Evolutionary conservation across 2,329 filamentous ascomycete genomes (phyloP).

Genomic region (Colletotrichum filicis): DNA sequence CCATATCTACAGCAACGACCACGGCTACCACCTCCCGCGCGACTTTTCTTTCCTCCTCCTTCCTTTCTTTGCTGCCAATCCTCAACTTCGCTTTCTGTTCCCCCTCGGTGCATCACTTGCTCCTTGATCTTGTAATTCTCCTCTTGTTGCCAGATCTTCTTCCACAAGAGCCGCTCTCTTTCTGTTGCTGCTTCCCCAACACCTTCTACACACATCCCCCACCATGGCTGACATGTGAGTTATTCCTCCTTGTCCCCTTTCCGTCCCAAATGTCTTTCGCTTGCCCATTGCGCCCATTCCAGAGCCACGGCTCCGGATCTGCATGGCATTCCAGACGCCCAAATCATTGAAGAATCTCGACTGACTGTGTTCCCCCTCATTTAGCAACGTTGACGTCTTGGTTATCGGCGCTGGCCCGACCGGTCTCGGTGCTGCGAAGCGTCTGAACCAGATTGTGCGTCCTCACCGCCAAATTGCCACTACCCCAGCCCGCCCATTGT

Average conservation of each 20-base stretch:
- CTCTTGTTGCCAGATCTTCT: constrained; percentile 1
- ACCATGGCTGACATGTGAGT: constrained; percentile 44
- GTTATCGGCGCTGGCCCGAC: constrained; percentile 98
- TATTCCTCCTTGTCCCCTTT: neutral
- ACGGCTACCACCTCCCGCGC: constrained; percentile 2
- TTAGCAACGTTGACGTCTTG: constrained; percentile 92
- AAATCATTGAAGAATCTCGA: neutral
- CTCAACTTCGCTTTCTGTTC: neutral
- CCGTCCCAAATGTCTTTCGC: neutral
- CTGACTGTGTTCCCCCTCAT: constrained; percentile 27
- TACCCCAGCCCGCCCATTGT: constrained; percentile 38
- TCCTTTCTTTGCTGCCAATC: constrained; percentile 15
- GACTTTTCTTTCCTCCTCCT: neutral
- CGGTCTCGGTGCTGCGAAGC: constrained; percentile 97
- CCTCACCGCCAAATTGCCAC: constrained; percentile 43
- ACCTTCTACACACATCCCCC: constrained; percentile 29
- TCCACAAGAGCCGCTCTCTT: neutral
- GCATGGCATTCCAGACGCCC: neutral
- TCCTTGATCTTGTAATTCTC: neutral
- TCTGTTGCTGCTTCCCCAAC: constrained; percentile 5
- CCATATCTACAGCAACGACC: constrained; percentile 37
- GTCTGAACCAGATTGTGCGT: constrained; percentile 93
- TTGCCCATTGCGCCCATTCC: neutral
- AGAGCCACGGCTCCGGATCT: neutral
- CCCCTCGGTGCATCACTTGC: neutral